phyloP scores from a whole-genome alignment of 495 filamentous ascomycete species.

The Paragyromitra xinjiangensis region DNA sequence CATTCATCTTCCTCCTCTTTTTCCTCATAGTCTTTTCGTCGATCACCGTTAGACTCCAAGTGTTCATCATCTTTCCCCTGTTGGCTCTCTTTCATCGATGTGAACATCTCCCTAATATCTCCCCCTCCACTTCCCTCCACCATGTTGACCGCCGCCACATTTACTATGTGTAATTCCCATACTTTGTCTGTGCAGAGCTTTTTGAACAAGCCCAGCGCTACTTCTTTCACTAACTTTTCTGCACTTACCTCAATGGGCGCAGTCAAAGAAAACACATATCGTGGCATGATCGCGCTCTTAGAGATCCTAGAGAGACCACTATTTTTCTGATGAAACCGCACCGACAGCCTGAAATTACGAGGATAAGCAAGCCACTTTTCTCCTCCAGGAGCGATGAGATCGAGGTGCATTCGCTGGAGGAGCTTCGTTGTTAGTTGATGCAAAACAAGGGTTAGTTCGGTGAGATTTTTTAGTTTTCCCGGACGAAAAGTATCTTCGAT shows the following conservation, averaged over 20 bases:
- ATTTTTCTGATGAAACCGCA: slow-evolving; percentile 69
- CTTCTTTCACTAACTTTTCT: slow-evolving; percentile 74
- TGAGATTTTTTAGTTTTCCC: slow-evolving; percentile 65
- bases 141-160: slow-evolving; percentile 89
- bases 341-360: slow-evolving; percentile 78
- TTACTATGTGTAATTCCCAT: slow-evolving; percentile 84
- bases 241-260: slow-evolving; percentile 60
- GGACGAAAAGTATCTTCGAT: slow-evolving; percentile 88
- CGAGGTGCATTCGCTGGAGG: slow-evolving; percentile 77
- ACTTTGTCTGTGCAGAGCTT: slow-evolving; percentile 73
- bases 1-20: slow-evolving; percentile 45
- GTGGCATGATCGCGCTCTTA: slow-evolving; percentile 64
- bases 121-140: slow-evolving; percentile 64
- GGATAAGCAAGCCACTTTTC: slow-evolving; percentile 74
- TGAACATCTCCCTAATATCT: slow-evolving; percentile 75
- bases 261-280: slow-evolving; percentile 35
- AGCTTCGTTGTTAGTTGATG: slow-evolving; percentile 71
- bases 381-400: slow-evolving; percentile 70
- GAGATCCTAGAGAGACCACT: slow-evolving; percentile 66
- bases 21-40: background rate
- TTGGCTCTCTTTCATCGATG: slow-evolving; percentile 49
- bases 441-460: slow-evolving; percentile 69
- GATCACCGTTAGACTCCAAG: slow-evolving; percentile 3
- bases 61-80: slow-evolving; percentile 52
- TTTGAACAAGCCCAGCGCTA: slow-evolving; percentile 73